Evolutionary conservation across 1,284 basidiomycete genomes (phyloP), one percentile per base, ranked within the genome.

Genomic region (Rhodofomes roseus): DNA sequence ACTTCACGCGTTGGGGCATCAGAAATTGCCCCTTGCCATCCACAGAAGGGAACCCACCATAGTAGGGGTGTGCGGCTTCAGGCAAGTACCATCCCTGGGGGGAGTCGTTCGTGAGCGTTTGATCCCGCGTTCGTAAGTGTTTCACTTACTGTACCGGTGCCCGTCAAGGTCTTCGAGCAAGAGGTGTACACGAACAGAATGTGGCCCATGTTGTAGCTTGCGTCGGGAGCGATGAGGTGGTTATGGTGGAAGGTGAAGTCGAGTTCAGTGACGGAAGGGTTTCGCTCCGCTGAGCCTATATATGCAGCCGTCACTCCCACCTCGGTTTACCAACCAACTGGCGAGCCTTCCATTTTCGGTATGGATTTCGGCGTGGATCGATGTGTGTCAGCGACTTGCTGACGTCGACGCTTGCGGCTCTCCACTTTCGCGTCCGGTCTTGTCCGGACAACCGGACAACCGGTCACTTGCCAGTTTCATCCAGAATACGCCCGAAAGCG

Each of bases 31-130:
- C 16, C 48, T 41, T 6, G 16, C 31, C 7, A 22, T 7, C 7
- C 46, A 25, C 27, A 48, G 31, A 12, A 34, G 9, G 20, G 9
- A 4, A 52, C 67, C 36, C 44, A 70, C 68, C 73, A 68, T 89
- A 89, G 77, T 91, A 93, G 0, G 92, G 90, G 71, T 94, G 91
- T 1, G 91, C 91, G 12, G 88, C 89, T 71, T 92, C 88, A 16
- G 87, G 85, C 27, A 87, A 76, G 71, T 84, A 91, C 82, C 82
- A 89, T 52, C 89, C 88, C 81, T 86, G 56, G 22, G 20, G 44
- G 12, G 22, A 2, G 43, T 2, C 16, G 18, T 23, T 20, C 18
- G 51, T 36, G 8, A 5, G 27, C 3, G n/a, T n/a, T n/a, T n/a
- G n/a, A 11, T 46, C 44, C 9, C n/a, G 9, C 1, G 40, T 20